Evolutionary conservation across 2,329 filamentous ascomycete species (phyloP).

Genomic region (Fusarium albosuccineum): DNA sequence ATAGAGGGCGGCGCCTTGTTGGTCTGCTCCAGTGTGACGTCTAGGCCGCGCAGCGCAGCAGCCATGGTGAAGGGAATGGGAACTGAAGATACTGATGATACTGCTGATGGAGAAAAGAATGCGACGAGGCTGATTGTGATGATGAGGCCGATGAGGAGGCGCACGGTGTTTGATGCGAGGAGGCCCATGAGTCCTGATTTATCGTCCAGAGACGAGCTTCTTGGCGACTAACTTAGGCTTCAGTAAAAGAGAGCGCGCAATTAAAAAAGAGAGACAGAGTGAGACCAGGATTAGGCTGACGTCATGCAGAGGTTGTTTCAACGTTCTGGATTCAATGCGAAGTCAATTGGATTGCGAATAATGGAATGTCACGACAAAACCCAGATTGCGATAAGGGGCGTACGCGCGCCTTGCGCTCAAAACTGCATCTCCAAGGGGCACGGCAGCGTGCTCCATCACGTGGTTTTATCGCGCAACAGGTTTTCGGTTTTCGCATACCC

Average conservation of each 20-base stretch:
- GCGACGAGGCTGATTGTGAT: constrained; percentile 40
- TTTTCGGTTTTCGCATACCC: too few relatives aligned
- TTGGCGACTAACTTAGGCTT: not conserved
- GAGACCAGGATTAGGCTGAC: constrained; percentile 1
- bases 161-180: constrained; percentile 32
- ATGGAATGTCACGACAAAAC: not conserved
- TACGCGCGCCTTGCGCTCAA: not conserved
- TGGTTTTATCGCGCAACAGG: not conserved
- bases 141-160: constrained; percentile 39
- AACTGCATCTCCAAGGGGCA: constrained; percentile 1
- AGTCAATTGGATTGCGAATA: not conserved
- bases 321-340: not conserved
- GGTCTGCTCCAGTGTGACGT: constrained; percentile 51
- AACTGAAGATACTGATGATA: constrained; percentile 15
- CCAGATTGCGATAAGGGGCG: not conserved
- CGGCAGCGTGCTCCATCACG: not conserved
- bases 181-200: constrained; percentile 31
- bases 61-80: constrained; percentile 36
- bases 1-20: constrained; percentile 53
- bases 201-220: not conserved
- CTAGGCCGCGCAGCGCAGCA: constrained; percentile 44
- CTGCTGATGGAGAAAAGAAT: constrained; percentile 27
- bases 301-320: not conserved
- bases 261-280: not conserved
- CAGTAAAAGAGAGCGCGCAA: too few relatives aligned